phyloP scores from a whole-genome alignment of 495 filamentous ascomycete genomes.

The Penicillium coprophilum region DNA sequence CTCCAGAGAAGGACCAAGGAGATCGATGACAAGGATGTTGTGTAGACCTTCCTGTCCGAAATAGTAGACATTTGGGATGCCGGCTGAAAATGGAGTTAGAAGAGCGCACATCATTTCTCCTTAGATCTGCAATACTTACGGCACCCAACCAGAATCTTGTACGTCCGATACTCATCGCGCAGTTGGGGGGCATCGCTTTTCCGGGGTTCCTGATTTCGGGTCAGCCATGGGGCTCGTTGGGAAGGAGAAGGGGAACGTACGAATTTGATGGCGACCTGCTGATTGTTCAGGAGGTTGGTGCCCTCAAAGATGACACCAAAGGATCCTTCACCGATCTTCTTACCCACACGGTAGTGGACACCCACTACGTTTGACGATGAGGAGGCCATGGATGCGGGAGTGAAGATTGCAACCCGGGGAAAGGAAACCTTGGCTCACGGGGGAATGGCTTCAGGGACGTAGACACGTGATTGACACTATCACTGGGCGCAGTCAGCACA shows the following conservation, averaged over 20 bases:
- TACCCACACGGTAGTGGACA: constrained; percentile 97
- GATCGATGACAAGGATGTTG: constrained; percentile 98
- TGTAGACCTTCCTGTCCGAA: constrained; percentile 98
- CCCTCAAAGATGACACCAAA: constrained; percentile 99
- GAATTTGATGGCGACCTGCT: constrained; percentile 99
- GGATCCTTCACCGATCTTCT: constrained; percentile 98
- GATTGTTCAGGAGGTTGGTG: constrained; percentile 97
- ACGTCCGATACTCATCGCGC: constrained; percentile 97
- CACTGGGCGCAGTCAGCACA: constrained; percentile 25
- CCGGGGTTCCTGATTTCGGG: constrained; percentile 73
- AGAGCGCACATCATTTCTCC: background rate
- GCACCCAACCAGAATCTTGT: constrained; percentile 98
- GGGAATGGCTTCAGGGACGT: constrained; percentile 28
- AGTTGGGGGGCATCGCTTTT: constrained; percentile 99
- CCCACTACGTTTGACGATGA: constrained; percentile 98
- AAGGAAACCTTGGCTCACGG: constrained; percentile 26
- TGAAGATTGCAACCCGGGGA: constrained; percentile 17
- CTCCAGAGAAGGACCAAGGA: constrained; percentile 93
- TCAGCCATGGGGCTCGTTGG: constrained; percentile 19
- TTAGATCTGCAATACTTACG: constrained; percentile 63
- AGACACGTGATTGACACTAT: constrained; percentile 33
- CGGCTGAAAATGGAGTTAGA: constrained; percentile 57
- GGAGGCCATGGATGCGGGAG: constrained; percentile 67
- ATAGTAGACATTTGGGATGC: constrained; percentile 99
- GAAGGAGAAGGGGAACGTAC: constrained; percentile 53